A percentile compares a stretch with the other conserved stretches of the same genome.
Conservation (phyloP, 2,329 filamentous ascomycete genomes). For the Tolypocladium cylindrosporum region DNA sequence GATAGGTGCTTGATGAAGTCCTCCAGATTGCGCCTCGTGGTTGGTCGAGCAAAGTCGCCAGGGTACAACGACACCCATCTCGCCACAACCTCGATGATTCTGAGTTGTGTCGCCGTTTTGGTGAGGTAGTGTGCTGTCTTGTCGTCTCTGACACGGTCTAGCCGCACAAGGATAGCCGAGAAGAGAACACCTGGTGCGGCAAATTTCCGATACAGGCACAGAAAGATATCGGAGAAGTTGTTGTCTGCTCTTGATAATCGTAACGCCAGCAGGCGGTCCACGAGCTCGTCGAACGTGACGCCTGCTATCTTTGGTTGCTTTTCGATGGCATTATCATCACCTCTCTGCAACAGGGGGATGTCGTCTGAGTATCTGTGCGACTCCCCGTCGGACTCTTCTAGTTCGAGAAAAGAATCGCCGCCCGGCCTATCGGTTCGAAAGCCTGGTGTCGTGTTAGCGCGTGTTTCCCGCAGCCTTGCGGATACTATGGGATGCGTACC, state of each 20-base stretch:
- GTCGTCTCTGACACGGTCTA: constrained; percentile 61
- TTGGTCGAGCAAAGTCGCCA: constrained; percentile 78
- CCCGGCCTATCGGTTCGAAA: constrained; percentile 39
- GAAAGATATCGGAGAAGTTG: constrained; percentile 81
- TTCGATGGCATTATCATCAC: constrained; percentile 50
- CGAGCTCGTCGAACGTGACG: constrained; percentile 58
- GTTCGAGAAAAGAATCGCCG: constrained; percentile 50
- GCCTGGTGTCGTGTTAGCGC: constrained; percentile 39
- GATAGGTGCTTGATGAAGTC: constrained; percentile 69
- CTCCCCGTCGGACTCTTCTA: constrained; percentile 62
- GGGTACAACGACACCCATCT: constrained; percentile 88
- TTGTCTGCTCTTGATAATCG: constrained; percentile 79
- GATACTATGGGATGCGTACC: constrained; percentile 10
- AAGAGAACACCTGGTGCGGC: constrained; percentile 72
- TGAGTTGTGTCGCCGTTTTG: constrained; percentile 70
- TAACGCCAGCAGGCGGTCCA: constrained; percentile 76
- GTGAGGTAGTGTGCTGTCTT: constrained; percentile 60
- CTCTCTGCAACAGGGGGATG: constrained; percentile 55
- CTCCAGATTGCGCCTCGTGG: constrained; percentile 61
- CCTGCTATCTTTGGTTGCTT: constrained; percentile 40
- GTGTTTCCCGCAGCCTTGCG: constrained; percentile 18
- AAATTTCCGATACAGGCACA: constrained; percentile 92
- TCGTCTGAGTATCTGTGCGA: constrained; percentile 57
- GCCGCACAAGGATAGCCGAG: constrained; percentile 63
- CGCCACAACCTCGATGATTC: constrained; percentile 73